Evolutionary conservation across 176 grass and related monocot species (phyloP), one percentile per base, ranked within the genome.

Genomic region (Typha latifolia): DNA sequence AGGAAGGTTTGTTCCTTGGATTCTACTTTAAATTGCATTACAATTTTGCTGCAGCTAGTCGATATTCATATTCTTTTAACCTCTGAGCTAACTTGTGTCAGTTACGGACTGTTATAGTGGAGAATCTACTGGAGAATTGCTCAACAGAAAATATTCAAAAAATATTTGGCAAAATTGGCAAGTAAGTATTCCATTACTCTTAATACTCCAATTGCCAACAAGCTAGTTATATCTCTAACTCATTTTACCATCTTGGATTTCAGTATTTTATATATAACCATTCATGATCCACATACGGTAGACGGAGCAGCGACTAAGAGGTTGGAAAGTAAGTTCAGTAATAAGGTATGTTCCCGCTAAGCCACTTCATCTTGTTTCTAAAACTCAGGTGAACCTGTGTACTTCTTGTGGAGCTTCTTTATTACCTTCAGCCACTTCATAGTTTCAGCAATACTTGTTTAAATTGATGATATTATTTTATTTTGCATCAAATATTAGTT

Each of bases 91-190:
- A 43, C 37, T 82, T 19, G 2, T 80, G 66, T 64, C 86, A 90
- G 90, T 73, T 77, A 80, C 69, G 78, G 73, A 86, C 43, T 32
- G 74, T 95, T 68, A 48, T 95, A 51, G 86, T 90, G 70, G 89
- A 99, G 81, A 99, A 99, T 90, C 70, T 99, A 76, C 75, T 76
- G 49, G 76, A 74, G 62, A 78, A 76, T 82, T 84, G 77, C 67
- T 84, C 89, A 50, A 32, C 64, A 76, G 81, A 90, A 64, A 87
- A 69, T 72, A 81, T 99, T 77, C 69, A 74, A 29, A 77, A 72
- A 63, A 87, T 73, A 21, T 99, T 99, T 23, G 56, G 81, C 73
- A 67, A 70, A 48, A 22, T 84, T 72, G 94, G 94, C 57, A 90
- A 87, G 94, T 93, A 87, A 53, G 89, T 63, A 43, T 9, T 68